Base-by-base conservation (phyloP, 2,329 filamentous ascomycete species). In the Trichophyton equinum region DNA sequence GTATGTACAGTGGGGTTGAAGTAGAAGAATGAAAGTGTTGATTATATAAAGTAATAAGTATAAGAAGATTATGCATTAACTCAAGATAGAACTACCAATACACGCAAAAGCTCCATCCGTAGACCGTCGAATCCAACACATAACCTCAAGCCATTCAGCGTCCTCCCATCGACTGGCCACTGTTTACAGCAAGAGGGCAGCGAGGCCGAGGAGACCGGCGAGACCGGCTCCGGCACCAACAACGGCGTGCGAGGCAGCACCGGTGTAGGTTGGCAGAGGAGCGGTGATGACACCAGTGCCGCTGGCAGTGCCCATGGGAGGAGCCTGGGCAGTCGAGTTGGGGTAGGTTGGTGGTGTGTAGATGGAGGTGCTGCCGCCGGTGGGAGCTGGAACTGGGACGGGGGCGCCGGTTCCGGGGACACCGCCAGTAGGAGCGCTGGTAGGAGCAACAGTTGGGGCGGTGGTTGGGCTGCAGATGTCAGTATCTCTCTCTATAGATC, bases 151-250 rank as follows among this genome's bases (percentile, higher is more conserved):
- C n/a, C 20, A 15, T 4, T 4, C 8, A 51, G 20, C 13, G 13
- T 30, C 27, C 27, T 3, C 22, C 5, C 6, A 2, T 20, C 51
- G 18, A 53, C 27, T 18, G 18, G 18, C 18, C 18, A 18, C 18
- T 38, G 27, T n/a, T 75, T 77, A 78, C 69, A 78, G 69, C 61
- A 78, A 65, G 68, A 72, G 73, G 68, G 77, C 78, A 65, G 74
- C 77, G 65, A 79, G 73, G 73, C 77, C 80, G 68, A 80, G 74
- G 66, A 82, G 71, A 69, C 77, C 79, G 62, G 78, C 76, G 64
- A 83, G 73, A 67, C 77, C 78, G 62, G 77, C 79, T 69, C 78
- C 79, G 46, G 75, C 75, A 61, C 75, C 76, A 61, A 73, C 73
- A 63, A 73, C 74, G 38, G 56, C 40, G 73, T 79, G 77, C 69